Evolutionary conservation across 164 flowering plant genomes (phyloP), one percentile per base, ranked within the genome.

Genomic region (Annona squamosa): DNA sequence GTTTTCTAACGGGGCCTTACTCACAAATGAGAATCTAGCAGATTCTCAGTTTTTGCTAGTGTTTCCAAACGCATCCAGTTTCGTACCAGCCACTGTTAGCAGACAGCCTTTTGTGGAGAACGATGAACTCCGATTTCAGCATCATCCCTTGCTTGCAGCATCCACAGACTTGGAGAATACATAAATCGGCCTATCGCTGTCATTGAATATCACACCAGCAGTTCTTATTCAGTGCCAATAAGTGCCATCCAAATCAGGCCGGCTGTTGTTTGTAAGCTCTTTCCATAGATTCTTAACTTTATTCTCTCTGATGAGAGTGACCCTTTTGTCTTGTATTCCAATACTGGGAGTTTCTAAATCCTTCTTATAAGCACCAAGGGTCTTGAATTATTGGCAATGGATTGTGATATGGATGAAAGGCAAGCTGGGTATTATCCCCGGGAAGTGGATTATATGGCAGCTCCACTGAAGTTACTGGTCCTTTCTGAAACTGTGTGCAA

Each of bases 231-330:
- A 65, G 65, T 37, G 65, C 43, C 64, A 43, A 5, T 3, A 57
- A 59, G 41, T 66, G 17, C 26, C 57, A 65, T 75, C 69, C 70
- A 72, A 66, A 63, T 73, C 73, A 48, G 42, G 18, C 16, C n/a
- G n/a, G n/a, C n/a, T n/a, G n/a, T n/a, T n/a, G n/a, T n/a, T n/a
- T n/a, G n/a, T n/a, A n/a, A 71, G 44, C 47, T 48, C 56, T 43
- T 63, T 3, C 64, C 19, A 71, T 57, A 48, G 71, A 71, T 66
- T 71, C 67, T 68, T 61, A 42, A 9, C 64, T 48, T 71, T 67
- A 63, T 74, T 74, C 57, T 59, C 67, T 65, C 48, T 74, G 18
- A 44, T 71, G 80, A 78, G 71, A n/a, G 46, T 42, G 74, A 78
- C 77, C 18, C 46, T 71, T 74, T 71, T 78, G 80, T 78, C 77